Percentiles rank a stretch among this genome's conserved stretches.
Evolutionary conservation across 2,329 filamentous ascomycete genomes (phyloP).

Genomic region (Lecanoromycetidae sp.): DNA sequence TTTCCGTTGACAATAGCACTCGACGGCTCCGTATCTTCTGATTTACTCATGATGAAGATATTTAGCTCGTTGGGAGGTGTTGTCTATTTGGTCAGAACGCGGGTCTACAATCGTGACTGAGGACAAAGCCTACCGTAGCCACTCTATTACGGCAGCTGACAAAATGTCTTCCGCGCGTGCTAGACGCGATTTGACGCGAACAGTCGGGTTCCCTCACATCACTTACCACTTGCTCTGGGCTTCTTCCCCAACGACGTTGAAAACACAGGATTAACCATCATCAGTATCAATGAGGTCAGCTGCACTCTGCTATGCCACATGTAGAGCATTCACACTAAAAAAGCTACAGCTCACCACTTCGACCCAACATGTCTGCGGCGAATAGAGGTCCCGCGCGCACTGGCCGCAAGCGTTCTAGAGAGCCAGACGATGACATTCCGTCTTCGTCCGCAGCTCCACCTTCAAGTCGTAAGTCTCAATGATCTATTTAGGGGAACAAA

Average conservation of each 20-base stretch:
- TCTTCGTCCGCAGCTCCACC: slow-evolving; percentile 46
- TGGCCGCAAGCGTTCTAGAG: slow-evolving; percentile 52
- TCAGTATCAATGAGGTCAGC: slow-evolving; percentile 6
- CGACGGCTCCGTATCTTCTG: not conserved
- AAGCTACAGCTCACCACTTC: slow-evolving; percentile 60
- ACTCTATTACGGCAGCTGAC: not conserved
- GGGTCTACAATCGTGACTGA: too few species aligned
- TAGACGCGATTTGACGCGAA: not conserved
- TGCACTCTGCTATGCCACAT: not conserved
- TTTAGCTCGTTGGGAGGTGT: too few species aligned
- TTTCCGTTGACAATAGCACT: not conserved
- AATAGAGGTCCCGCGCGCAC: slow-evolving; percentile 56
- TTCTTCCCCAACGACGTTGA: too few species aligned
- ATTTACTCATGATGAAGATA: not conserved
- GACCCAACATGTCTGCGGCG: slow-evolving; percentile 67
- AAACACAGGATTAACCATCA: not conserved
- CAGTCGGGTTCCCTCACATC: not conserved
- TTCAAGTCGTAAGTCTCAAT: slow-evolving; percentile 45
- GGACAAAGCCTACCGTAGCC: not conserved
- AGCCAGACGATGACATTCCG: slow-evolving; percentile 48
- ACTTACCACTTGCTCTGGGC: not conserved
- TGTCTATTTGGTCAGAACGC: too few species aligned
- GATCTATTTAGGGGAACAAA: not conserved
- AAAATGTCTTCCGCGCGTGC: not conserved
- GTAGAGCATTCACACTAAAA: not conserved